Evolutionary conservation across 192 early-diverging fungal species (phyloP).

Genomic region (Jimgerdemannia flammicorona): DNA sequence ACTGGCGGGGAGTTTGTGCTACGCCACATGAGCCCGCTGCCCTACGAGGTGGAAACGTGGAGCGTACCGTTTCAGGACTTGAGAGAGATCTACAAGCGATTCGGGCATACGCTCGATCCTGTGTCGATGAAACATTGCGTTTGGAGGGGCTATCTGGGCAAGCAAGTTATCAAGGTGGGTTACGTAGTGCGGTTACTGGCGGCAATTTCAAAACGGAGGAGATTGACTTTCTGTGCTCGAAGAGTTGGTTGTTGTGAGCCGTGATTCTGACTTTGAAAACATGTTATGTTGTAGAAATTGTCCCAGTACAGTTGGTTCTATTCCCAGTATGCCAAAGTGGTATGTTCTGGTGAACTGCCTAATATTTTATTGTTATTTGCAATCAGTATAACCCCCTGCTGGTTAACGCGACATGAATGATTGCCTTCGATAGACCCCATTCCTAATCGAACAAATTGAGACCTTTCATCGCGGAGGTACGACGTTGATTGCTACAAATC

Average conservation of each 20-base stretch:
- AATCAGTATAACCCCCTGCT: too few species aligned
- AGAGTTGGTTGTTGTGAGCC: too few species aligned
- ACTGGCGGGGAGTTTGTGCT: slow-evolving; percentile 63
- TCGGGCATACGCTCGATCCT: slow-evolving; percentile 6
- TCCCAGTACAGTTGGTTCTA: background rate
- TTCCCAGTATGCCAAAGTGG: background rate
- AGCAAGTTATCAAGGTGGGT: background rate
- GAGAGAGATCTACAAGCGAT: slow-evolving; percentile 51
- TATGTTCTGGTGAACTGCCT: background rate
- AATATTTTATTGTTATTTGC: too few species aligned
- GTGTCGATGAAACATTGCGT: background rate
- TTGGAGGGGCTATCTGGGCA: background rate
- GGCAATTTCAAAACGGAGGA: too few species aligned
- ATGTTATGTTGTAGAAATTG: background rate
- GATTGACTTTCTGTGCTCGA: too few species aligned
- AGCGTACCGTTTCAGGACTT: slow-evolving; percentile 61
- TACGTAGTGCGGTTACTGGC: background rate
- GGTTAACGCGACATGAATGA: background rate
- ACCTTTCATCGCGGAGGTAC: slow-evolving; percentile 74
- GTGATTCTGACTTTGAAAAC: background rate
- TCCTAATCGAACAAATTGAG: slow-evolving; percentile 69
- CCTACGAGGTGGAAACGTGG: slow-evolving; percentile 42
- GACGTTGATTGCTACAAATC: background rate
- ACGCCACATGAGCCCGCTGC: slow-evolving; percentile 29
- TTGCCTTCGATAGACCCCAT: slow-evolving; percentile 52